Percentiles rank a stretch among this genome's conserved stretches.
phyloP scores from a whole-genome alignment of 2,329 filamentous ascomycete species.

The Parastagonospora avenae region DNA sequence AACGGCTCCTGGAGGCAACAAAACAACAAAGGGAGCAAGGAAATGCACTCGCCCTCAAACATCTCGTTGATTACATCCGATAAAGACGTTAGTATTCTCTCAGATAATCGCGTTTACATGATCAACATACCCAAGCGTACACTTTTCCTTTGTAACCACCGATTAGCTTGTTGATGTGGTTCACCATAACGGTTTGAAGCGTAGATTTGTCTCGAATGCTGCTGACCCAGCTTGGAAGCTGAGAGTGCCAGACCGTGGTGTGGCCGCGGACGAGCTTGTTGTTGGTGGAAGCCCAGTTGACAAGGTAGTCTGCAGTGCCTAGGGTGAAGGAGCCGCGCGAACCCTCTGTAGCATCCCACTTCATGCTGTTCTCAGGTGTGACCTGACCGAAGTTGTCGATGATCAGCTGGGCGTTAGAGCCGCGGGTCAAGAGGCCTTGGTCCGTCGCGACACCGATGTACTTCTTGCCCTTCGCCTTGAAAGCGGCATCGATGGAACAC shows the following conservation, averaged over 20 bases:
- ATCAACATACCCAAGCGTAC: conserved; percentile 52
- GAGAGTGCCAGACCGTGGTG: conserved; percentile 67
- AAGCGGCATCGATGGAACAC: conserved; percentile 56
- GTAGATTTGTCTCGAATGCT: conserved; percentile 58
- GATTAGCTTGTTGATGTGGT: conserved; percentile 64
- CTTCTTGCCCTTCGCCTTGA: conserved; percentile 67
- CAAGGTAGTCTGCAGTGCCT: conserved; percentile 61
- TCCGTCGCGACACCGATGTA: conserved; percentile 68
- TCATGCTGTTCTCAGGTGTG: conserved; percentile 72
- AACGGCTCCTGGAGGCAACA: too few species aligned
- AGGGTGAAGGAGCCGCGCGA: conserved; percentile 61
- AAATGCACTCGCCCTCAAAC: too few species aligned
- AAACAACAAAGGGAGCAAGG: too few species aligned
- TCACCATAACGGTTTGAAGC: conserved; percentile 62
- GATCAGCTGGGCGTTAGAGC: conserved; percentile 62
- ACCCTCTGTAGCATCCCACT: conserved; percentile 67
- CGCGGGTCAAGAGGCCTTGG: conserved; percentile 56
- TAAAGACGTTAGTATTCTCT: not conserved
- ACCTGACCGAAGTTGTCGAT: conserved; percentile 67
- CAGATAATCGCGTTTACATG: not conserved
- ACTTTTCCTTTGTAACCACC: conserved; percentile 68
- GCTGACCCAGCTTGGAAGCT: conserved; percentile 62
- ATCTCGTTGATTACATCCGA: conserved; percentile 46
- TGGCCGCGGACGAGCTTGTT: conserved; percentile 66
- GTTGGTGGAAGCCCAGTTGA: conserved; percentile 63